A percentile compares a stretch with the other conserved stretches of the same genome.
Conservation (phyloP, 192 early-diverging fungal genomes). For the Umbelopsis sp. region DNA sequence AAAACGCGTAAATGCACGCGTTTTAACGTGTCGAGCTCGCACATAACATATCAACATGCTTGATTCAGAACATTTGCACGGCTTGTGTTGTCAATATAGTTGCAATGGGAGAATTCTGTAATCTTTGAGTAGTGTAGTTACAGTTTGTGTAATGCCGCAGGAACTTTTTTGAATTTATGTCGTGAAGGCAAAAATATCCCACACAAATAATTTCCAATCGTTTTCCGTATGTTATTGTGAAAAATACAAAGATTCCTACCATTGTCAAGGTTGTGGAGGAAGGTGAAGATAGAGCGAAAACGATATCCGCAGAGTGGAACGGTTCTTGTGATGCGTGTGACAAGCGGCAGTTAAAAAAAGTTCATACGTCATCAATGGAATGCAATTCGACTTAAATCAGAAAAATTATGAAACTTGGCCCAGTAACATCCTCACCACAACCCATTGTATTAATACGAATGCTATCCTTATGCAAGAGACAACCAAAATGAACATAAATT, state of each 20-base stretch:
- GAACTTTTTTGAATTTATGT: too few relatives aligned
- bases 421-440: too few relatives aligned
- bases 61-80: not conserved
- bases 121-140: too few relatives aligned
- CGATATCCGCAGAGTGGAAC: not conserved
- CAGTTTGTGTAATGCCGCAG: too few relatives aligned
- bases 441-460: too few relatives aligned
- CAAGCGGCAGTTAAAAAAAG: not conserved
- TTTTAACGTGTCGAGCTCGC: not conserved
- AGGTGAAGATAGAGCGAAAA: constrained; percentile 9
- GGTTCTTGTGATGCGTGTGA: constrained; percentile 11
- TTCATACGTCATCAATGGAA: not conserved
- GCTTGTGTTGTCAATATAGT: not conserved
- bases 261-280: constrained; percentile 17
- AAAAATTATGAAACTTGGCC: not conserved
- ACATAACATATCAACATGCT: not conserved
- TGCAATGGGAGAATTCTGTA: too few relatives aligned
- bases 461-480: too few relatives aligned
- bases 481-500: too few relatives aligned
- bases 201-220: not conserved
- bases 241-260: constrained; percentile 1
- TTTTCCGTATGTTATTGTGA: not conserved
- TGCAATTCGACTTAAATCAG: not conserved
- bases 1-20: not conserved
- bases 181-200: not conserved